Conservation (phyloP, 164 flowering plant genomes). For the Chimonanthus salicifolius region DNA sequence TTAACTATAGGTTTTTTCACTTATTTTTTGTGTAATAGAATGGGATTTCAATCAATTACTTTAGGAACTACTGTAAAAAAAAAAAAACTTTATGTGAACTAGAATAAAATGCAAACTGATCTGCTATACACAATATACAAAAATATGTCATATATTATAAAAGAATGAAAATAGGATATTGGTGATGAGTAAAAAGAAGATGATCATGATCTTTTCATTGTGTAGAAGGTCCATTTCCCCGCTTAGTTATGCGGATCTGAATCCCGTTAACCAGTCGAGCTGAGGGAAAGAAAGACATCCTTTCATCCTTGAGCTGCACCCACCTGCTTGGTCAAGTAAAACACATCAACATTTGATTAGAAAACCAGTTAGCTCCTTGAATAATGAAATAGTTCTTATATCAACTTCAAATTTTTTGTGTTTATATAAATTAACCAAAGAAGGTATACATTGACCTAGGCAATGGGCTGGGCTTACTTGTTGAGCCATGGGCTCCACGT, state of each 20-base stretch:
- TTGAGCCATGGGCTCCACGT: no score
- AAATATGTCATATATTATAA: neutral
- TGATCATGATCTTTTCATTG: neutral
- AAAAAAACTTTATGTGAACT: no score
- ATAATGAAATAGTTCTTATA: neutral
- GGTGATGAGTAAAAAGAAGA: neutral
- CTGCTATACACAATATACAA: neutral
- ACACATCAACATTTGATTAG: neutral
- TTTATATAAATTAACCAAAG: neutral
- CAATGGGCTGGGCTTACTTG: neutral
- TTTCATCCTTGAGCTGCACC: slow-evolving; percentile 66
- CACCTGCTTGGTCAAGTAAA: slow-evolving; percentile 37
- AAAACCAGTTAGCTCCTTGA: neutral
- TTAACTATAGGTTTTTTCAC: neutral
- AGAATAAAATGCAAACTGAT: neutral
- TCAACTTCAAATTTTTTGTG: neutral
- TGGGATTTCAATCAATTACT: neutral
- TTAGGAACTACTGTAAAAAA: no score
- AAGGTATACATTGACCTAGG: neutral
- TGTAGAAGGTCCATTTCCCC: neutral
- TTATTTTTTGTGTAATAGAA: no score
- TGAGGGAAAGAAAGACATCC: slow-evolving; percentile 81
- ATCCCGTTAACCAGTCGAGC: slow-evolving; percentile 87
- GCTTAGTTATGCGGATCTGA: slow-evolving; percentile 38
- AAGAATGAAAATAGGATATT: neutral